Percentiles rank a stretch among this genome's conserved stretches.
Conservation (phyloP, 129 eudicot genomes). For the Chrysanthemum makinoi region DNA sequence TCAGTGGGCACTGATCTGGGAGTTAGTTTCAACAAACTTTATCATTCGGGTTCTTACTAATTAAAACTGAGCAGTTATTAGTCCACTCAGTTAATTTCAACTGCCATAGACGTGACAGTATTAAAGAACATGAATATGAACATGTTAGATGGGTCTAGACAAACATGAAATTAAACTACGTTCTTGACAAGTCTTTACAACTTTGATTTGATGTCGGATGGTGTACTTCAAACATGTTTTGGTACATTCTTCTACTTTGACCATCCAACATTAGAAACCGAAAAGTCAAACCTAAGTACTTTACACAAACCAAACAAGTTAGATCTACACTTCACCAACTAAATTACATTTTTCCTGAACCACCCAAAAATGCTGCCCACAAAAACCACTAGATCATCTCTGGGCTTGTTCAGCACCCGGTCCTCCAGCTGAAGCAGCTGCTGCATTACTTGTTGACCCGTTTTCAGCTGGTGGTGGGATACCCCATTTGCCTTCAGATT, state of each 20-base stretch:
- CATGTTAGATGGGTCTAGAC: background rate
- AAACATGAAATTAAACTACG: conserved; percentile 7
- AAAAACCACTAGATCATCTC: conserved; percentile 22
- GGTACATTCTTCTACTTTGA: conserved; percentile 14
- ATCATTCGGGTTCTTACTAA: too few relatives aligned
- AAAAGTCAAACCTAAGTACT: conserved; percentile 24
- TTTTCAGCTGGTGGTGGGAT: conserved; percentile 39
- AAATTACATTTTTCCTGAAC: conserved; percentile 19
- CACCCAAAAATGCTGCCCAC: conserved; percentile 21
- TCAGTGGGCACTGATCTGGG: conserved; percentile 53
- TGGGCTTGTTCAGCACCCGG: conserved; percentile 31
- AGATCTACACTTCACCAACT: conserved; percentile 30
- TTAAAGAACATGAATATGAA: background rate
- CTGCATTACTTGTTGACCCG: conserved; percentile 26
- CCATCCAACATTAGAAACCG: conserved; percentile 15
- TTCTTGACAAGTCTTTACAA: conserved; percentile 4
- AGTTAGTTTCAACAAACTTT: too few relatives aligned
- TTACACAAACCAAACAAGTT: conserved; percentile 34
- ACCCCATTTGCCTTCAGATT: conserved; percentile 49
- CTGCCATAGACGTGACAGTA: background rate
- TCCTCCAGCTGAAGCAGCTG: conserved; percentile 24
- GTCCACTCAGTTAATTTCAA: too few relatives aligned
- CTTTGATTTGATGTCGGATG: conserved; percentile 14
- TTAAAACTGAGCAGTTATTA: too few relatives aligned
- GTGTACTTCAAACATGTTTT: background rate